A percentile compares a stretch with the other conserved stretches of the same genome.
Conservation (phyloP, 371 early-diverging fungal genomes). For the Mucor mucedo region DNA sequence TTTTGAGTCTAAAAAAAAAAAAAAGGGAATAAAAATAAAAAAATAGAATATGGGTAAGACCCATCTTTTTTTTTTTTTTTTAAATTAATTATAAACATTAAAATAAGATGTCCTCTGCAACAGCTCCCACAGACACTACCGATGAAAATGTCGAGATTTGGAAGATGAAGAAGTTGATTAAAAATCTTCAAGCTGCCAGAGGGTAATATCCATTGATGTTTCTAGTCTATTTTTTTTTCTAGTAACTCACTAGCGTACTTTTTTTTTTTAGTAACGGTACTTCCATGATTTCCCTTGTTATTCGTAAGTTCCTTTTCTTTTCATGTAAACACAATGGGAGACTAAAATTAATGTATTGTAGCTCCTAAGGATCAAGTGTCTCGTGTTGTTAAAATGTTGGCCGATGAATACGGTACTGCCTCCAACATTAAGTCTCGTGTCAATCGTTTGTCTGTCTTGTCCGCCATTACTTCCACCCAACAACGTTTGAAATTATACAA, state of each 20-base stretch:
- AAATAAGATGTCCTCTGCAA: slow-evolving; percentile 21
- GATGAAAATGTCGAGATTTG: slow-evolving; percentile 92
- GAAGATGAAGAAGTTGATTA: slow-evolving; percentile 98
- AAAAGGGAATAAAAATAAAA: slow-evolving; percentile 9
- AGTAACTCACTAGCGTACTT: neutral
- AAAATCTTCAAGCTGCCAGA: slow-evolving; percentile 92
- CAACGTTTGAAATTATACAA: slow-evolving; percentile 97
- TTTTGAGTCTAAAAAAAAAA: slow-evolving; percentile 11
- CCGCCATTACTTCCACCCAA: slow-evolving; percentile 99
- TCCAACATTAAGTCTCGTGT: slow-evolving; percentile 99
- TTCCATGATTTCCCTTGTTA: slow-evolving; percentile 99
- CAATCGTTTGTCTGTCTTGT: slow-evolving; percentile 97
- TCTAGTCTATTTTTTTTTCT: neutral
- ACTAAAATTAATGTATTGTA: slow-evolving; percentile 9
- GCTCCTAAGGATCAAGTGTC: slow-evolving; percentile 96
- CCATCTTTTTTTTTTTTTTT: slow-evolving; percentile 6
- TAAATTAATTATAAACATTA: neutral
- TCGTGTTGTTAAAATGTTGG: slow-evolving; percentile 92
- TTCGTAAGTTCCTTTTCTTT: slow-evolving; percentile 65
- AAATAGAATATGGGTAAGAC: neutral
- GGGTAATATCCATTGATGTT: slow-evolving; percentile 67
- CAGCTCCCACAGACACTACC: slow-evolving; percentile 32
- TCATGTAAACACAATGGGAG: neutral
- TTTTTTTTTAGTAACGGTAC: slow-evolving; percentile 93
- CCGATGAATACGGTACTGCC: slow-evolving; percentile 99